Base-by-base conservation (phyloP, 805 yeast species). In the Teunomyces tritomae region DNA sequence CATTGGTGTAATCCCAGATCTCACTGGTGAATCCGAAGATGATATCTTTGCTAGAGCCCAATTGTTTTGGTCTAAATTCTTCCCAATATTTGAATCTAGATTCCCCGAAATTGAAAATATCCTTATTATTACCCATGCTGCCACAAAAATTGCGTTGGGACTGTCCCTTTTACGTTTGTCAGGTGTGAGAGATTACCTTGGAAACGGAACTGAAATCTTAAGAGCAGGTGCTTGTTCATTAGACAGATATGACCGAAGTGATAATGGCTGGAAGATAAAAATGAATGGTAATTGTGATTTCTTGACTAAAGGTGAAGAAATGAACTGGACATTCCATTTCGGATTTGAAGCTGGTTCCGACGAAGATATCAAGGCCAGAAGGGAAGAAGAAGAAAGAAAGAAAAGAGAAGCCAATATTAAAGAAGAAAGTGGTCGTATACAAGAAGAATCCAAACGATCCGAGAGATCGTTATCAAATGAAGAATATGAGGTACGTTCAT, bases 51-150 rank as follows among this genome's bases (percentile, higher is more conserved):
- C 66, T 3, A 77, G 99, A 52, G 80, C 87, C 52, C 53, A 62
- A 17, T 36, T 47, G 6, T 85, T 89, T 49, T 71, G 91, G 75
- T 52, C 62, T 0, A 60, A 60, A 30, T 82, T 92, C 55, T 64
- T 89, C 2, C 80, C 84, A 1, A 72, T 68, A 44, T 73, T 88
- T 45, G 85, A 84, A 52, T 49, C 58, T 6, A 68, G 75, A 49
- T 77, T 68, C 57, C 95, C 96, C 0, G 69, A 81, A 1, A 70
- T 82, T 28, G 80, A 83, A 32, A 73, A 82, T 0, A 71, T 94
- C 6, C 57, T 94, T 17, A 68, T 92, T n/a, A 83, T 89, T 26
- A 83, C 96, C 3, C 98, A 94, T 67, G 99, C 98, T 1, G 97
- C 98, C 3, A 79, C 95, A 4, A 89, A 89, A 63, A 89, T 90